Base-by-base conservation (phyloP, 176 grass and related monocot species). In the Luzula sylvatica region DNA sequence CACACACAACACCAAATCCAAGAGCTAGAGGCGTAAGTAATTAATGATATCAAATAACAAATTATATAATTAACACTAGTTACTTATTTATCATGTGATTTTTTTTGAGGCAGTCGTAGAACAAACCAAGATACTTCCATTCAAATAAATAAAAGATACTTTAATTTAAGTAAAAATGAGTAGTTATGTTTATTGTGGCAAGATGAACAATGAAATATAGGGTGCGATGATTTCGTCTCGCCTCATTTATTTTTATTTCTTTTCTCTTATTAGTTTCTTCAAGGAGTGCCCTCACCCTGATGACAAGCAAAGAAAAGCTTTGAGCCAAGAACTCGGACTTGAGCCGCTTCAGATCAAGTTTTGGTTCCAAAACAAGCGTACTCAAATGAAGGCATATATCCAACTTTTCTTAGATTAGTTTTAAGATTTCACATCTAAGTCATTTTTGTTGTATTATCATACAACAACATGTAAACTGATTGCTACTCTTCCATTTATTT, bases 301-400 rank as follows among this genome's bases (percentile, higher is more conserved):
- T 12, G 85, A 98, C 75, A 98, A 90, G 61, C 92, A 98, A 56
- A 63, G 92, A 29, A 98, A 90, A 68, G 75, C 88, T 27, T 56
- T 98, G 38, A 80, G 92, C 78, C 74, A 79, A 52, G 62, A 79
- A 41, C 81, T 98, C 14, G 72, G 56, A 12, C 58, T 98, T 12
- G 86, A 98, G 78, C 92, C 92, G 21, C 78, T 83, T 20, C 92
- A 98, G 57, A 57, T 98, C 60, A 98, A 98, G 61, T 98, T 98
- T 32, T 98, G 92, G 92, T 98, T 98, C 47, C 92, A 98, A 61
- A 98, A 98, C 78, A 98, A 98, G 55, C 92, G 92, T 55, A 98
- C 92, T 1, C 92, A 98, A 46, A 87, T 83, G 47, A 98, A 98
- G 85, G 85, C n/a, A n/a, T n/a, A n/a, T n/a, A n/a, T n/a, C n/a